A percentile compares a stretch with the other conserved stretches of the same genome.
Evolutionary conservation across 1,139 yeast species (phyloP).

Genomic region (Zygoascus sp.): DNA sequence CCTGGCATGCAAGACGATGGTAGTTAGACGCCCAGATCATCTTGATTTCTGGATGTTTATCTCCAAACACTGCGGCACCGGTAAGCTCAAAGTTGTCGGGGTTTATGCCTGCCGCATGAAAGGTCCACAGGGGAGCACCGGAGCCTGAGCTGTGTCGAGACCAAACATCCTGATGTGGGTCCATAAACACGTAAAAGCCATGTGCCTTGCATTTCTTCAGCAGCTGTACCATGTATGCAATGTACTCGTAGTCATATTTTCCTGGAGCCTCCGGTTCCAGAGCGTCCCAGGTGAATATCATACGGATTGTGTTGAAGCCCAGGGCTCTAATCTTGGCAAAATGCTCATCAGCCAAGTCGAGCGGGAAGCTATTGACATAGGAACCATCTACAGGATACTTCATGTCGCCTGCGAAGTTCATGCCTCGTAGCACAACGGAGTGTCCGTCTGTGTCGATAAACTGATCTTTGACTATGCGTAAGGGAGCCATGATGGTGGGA

Average conservation of each 20-base stretch:
- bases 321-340: conserved; percentile 61
- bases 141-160: conserved; percentile 81
- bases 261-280: conserved; percentile 85
- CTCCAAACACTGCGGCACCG: conserved; percentile 67
- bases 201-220: conserved; percentile 39
- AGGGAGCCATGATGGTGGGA: conserved; percentile 10
- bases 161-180: conserved; percentile 94
- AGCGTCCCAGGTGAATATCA: conserved; percentile 85
- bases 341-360: conserved; percentile 67
- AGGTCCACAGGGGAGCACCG: conserved; percentile 92
- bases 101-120: conserved; percentile 79
- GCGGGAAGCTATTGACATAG: conserved; percentile 69
- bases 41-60: conserved; percentile 49
- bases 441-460: conserved; percentile 62
- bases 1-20: conserved; percentile 63
- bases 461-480: conserved; percentile 39
- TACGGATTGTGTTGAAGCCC: conserved; percentile 77
- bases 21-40: conserved; percentile 94
- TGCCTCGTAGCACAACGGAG: conserved; percentile 64
- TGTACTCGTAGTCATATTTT: conserved; percentile 71
- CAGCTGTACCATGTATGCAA: conserved; percentile 62
- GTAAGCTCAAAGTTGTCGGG: conserved; percentile 60
- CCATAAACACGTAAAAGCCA: conserved; percentile 74
- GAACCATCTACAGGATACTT: conserved; percentile 67
- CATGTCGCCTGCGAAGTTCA: conserved; percentile 73